A percentile compares a stretch with the other conserved stretches of the same genome.
These are phyloP conservation scores for Leccinellum luteum DNA, from an alignment of 768 basidiomycete species.

Conservation along the genomic window DNA sequence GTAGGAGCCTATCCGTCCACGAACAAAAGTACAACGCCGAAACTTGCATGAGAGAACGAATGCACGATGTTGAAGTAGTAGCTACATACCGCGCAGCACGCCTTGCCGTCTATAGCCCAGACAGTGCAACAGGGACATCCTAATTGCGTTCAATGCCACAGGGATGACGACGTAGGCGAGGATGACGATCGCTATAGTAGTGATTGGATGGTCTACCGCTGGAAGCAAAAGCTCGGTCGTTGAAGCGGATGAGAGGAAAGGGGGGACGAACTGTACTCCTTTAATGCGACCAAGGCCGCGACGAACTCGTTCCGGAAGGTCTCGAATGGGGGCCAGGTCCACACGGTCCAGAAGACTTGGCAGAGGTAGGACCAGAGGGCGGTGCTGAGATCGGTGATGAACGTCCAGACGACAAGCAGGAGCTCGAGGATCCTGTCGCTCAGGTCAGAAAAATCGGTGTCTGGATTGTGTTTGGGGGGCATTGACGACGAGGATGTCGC, in stretches of 20 bases:
- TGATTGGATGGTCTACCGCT: constrained; percentile 15
- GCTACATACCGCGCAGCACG: constrained; percentile 12
- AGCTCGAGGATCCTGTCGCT: constrained; percentile 14
- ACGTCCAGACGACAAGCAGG: constrained; percentile 7
- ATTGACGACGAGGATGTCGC: neutral
- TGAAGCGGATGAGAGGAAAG: neutral
- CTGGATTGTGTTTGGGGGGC: constrained; percentile 17
- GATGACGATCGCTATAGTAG: constrained; percentile 4
- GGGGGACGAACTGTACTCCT: constrained; percentile 14
- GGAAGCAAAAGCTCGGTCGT: neutral
- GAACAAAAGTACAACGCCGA: neutral
- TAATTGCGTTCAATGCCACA: neutral
- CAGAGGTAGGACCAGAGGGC: constrained; percentile 8
- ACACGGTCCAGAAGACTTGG: constrained; percentile 8
- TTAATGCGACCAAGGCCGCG: constrained; percentile 7
- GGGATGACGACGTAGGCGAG: constrained; percentile 13
- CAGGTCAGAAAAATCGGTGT: constrained; percentile 18
- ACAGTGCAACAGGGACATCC: neutral
- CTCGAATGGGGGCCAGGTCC: constrained; percentile 25
- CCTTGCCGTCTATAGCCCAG: neutral
- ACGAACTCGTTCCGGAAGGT: constrained; percentile 16
- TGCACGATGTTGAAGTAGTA: neutral
- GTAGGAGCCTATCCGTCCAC: constrained; percentile 8
- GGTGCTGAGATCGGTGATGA: constrained; percentile 3
- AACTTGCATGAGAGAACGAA: neutral